Evolutionary conservation across 2,329 filamentous ascomycete species (phyloP).

Genomic region (Shiraia bambusicola): DNA sequence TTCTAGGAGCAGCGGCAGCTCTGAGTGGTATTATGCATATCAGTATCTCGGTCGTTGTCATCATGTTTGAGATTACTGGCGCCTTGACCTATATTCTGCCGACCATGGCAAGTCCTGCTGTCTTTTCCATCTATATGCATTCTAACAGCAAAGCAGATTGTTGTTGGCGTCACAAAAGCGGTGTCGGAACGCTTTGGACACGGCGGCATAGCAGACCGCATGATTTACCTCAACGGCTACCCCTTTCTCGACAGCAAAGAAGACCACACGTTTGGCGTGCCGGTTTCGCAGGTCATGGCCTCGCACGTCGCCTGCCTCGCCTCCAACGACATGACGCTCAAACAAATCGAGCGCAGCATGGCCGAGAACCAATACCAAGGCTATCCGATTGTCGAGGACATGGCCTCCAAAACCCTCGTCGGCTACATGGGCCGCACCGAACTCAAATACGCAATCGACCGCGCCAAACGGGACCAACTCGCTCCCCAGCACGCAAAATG

Average conservation of each 20-base stretch:
- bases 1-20: slow-evolving; percentile 87
- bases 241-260: slow-evolving; percentile 97
- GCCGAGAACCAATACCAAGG: slow-evolving; percentile 82
- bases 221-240: slow-evolving; percentile 99
- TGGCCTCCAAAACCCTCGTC: slow-evolving; percentile 68
- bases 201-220: slow-evolving; percentile 93
- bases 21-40: slow-evolving; percentile 98
- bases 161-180: slow-evolving; percentile 93
- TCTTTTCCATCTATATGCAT: background rate
- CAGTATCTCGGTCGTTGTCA: slow-evolving; percentile 93
- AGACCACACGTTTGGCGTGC: slow-evolving; percentile 93
- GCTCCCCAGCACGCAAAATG: slow-evolving; percentile 71
- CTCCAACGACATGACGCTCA: slow-evolving; percentile 70
- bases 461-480: slow-evolving; percentile 63
- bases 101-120: slow-evolving; percentile 67
- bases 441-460: slow-evolving; percentile 84
- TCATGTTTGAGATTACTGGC: slow-evolving; percentile 99
- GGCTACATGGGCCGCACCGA: slow-evolving; percentile 95
- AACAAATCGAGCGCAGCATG: slow-evolving; percentile 75
- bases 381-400: slow-evolving; percentile 85
- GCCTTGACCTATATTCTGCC: slow-evolving; percentile 95
- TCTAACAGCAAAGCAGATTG: slow-evolving; percentile 58
- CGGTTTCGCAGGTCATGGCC: slow-evolving; percentile 89
- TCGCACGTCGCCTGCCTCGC: slow-evolving; percentile 73
- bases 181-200: slow-evolving; percentile 90